These are phyloP conservation scores for Floccularia luteovirens DNA, from an alignment of 768 basidiomycete genomes.

Conservation along the genomic window DNA sequence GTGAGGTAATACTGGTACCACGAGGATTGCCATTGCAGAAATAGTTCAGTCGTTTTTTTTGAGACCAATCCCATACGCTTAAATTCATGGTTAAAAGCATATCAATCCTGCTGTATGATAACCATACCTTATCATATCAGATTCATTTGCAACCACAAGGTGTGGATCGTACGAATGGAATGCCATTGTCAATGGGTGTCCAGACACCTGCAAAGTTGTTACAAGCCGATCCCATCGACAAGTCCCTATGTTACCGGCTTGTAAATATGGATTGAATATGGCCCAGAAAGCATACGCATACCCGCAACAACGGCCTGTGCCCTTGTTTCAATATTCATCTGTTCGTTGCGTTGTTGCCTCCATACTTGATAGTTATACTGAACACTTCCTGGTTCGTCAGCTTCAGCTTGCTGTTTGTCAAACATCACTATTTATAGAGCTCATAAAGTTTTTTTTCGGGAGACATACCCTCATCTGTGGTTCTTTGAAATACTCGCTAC, in stretches of 20 bases:
- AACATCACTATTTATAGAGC: slow-evolving; percentile 7
- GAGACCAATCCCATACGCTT: slow-evolving; percentile 95
- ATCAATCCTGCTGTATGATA: background rate
- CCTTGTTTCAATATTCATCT: slow-evolving; percentile 61
- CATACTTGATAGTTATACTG: slow-evolving; percentile 95
- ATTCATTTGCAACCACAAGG: slow-evolving; percentile 77
- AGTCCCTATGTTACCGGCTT: slow-evolving; percentile 30
- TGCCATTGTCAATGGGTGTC: slow-evolving; percentile 66
- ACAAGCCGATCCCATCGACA: slow-evolving; percentile 71
- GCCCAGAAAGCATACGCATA: slow-evolving; percentile 23
- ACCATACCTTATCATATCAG: slow-evolving; percentile 78
- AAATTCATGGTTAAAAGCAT: background rate
- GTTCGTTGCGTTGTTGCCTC: slow-evolving; percentile 87
- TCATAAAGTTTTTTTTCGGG: background rate
- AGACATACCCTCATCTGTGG: slow-evolving; percentile 91
- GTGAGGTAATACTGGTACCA: slow-evolving; percentile 77
- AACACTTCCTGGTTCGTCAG: slow-evolving; percentile 91
- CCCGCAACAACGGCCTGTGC: slow-evolving; percentile 70
- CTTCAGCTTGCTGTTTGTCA: slow-evolving; percentile 72
- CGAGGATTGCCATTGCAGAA: slow-evolving; percentile 87
- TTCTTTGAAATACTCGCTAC: slow-evolving; percentile 94
- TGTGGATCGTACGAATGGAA: slow-evolving; percentile 94
- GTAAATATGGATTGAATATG: background rate
- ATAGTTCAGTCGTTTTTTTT: slow-evolving; percentile 63
- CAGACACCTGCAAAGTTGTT: slow-evolving; percentile 49